phyloP scores from a whole-genome alignment of 345 rosid genomes.

The Mallotus nudiflorus region DNA sequence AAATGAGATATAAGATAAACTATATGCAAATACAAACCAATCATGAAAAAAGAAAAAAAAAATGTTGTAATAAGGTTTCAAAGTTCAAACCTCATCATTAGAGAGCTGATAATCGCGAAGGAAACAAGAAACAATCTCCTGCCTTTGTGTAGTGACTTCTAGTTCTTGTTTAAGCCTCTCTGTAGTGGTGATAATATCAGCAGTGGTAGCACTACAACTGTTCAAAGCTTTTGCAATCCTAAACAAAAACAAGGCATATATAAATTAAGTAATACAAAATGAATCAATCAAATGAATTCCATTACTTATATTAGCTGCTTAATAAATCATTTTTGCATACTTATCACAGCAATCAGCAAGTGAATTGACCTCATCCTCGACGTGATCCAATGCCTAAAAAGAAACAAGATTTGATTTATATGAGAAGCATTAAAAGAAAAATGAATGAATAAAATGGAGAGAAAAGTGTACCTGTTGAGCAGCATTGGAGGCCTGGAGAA shows the following conservation, averaged over 20 bases:
- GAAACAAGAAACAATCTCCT: slow-evolving; percentile 87
- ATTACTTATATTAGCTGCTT: no score
- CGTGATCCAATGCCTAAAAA: slow-evolving; percentile 76
- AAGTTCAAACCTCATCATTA: slow-evolving; percentile 65
- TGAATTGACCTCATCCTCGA: slow-evolving; percentile 89
- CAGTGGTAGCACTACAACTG: slow-evolving; percentile 83
- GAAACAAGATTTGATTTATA: not conserved
- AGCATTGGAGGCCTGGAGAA: slow-evolving; percentile 68
- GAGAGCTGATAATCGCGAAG: slow-evolving; percentile 97
- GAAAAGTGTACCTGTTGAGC: slow-evolving; percentile 54
- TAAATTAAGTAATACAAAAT: no score
- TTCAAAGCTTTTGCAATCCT: slow-evolving; percentile 84
- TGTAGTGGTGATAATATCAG: slow-evolving; percentile 83
- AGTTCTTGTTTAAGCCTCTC: slow-evolving; percentile 94
- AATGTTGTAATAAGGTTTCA: not conserved
- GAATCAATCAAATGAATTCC: not conserved
- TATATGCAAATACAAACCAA: not conserved
- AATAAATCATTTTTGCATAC: slow-evolving; percentile 20
- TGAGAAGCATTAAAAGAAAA: not conserved
- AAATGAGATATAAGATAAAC: no score
- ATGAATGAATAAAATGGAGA: not conserved
- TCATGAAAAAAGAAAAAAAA: not conserved
- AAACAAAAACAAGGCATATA: slow-evolving; percentile 15
- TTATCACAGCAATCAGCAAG: slow-evolving; percentile 94
- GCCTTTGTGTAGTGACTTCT: slow-evolving; percentile 85